phyloP scores from a whole-genome alignment of 73 alveolate species.

The Urostyla sp. region DNA sequence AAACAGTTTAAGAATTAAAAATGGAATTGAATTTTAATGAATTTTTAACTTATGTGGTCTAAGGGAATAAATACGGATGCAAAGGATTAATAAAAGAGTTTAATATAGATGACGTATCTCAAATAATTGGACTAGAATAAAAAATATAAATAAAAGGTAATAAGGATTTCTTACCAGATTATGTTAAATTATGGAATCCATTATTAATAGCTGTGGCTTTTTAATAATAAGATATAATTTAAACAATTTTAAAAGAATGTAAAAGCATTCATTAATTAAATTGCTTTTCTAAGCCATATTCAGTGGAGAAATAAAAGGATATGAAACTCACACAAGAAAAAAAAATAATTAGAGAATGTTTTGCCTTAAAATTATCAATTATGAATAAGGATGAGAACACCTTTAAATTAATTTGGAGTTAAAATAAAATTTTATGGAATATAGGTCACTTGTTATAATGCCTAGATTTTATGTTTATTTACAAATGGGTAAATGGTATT shows the following conservation, averaged over 20 bases:
- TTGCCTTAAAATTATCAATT: slow-evolving; percentile 18
- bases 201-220: slow-evolving; percentile 37
- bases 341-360: slow-evolving; percentile 29
- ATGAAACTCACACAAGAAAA: slow-evolving; percentile 13
- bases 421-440: slow-evolving; percentile 40
- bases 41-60: too few relatives aligned
- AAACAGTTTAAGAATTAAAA: too few relatives aligned
- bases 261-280: background rate
- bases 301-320: slow-evolving; percentile 1
- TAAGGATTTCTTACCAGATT: background rate
- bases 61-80: too few relatives aligned
- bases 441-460: slow-evolving; percentile 40
- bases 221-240: background rate
- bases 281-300: slow-evolving; percentile 39
- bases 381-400: slow-evolving; percentile 2
- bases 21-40: too few relatives aligned
- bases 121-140: background rate
- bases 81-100: background rate
- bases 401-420: slow-evolving; percentile 43
- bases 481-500: slow-evolving; percentile 30
- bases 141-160: background rate
- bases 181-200: slow-evolving; percentile 35
- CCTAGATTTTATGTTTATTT: background rate
- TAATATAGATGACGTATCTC: background rate
- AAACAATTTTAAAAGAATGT: background rate